A percentile compares a stretch with the other conserved stretches of the same genome.
Conservation (phyloP, 495 filamentous ascomycete species). For the Penicillium fimorum region DNA sequence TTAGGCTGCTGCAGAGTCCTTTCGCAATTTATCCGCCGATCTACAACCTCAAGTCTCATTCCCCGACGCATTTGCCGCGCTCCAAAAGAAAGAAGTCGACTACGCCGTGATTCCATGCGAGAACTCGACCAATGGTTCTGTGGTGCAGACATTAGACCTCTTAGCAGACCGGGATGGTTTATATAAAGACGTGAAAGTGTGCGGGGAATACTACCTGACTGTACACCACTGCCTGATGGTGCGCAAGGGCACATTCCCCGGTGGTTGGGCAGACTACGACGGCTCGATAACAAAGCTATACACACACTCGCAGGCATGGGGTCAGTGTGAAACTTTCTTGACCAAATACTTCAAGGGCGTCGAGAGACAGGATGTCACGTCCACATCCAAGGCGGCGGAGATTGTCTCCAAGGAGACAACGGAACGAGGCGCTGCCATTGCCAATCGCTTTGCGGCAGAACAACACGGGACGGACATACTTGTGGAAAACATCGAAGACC, state of each 20-base stretch:
- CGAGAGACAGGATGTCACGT: conserved; percentile 80
- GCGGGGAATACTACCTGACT: conserved; percentile 75
- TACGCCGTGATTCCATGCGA: conserved; percentile 92
- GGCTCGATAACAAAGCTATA: conserved; percentile 58
- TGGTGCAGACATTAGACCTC: conserved; percentile 83
- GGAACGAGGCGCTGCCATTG: conserved; percentile 71
- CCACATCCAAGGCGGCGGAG: conserved; percentile 79
- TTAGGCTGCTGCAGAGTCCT: conserved; percentile 67
- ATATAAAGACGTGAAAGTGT: conserved; percentile 67
- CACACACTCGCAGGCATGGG: conserved; percentile 92
- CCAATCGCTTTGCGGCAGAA: conserved; percentile 68
- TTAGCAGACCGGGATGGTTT: conserved; percentile 66
- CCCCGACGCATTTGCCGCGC: conserved; percentile 72
- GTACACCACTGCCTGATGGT: conserved; percentile 85
- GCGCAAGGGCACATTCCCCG: conserved; percentile 33
- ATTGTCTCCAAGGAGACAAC: conserved; percentile 59
- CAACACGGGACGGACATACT: conserved; percentile 65
- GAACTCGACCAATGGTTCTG: conserved; percentile 90
- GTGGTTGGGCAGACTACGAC: conserved; percentile 28
- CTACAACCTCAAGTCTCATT: conserved; percentile 58
- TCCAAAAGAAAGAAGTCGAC: conserved; percentile 60
- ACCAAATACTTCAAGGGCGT: conserved; percentile 60
- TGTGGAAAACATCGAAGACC: conserved; percentile 76
- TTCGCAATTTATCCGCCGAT: conserved; percentile 48
- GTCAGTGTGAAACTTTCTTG: conserved; percentile 83